A percentile compares a stretch with the other conserved stretches of the same genome.
phyloP scores from a whole-genome alignment of 192 early-diverging fungal species.

The Coemansia sp. region DNA sequence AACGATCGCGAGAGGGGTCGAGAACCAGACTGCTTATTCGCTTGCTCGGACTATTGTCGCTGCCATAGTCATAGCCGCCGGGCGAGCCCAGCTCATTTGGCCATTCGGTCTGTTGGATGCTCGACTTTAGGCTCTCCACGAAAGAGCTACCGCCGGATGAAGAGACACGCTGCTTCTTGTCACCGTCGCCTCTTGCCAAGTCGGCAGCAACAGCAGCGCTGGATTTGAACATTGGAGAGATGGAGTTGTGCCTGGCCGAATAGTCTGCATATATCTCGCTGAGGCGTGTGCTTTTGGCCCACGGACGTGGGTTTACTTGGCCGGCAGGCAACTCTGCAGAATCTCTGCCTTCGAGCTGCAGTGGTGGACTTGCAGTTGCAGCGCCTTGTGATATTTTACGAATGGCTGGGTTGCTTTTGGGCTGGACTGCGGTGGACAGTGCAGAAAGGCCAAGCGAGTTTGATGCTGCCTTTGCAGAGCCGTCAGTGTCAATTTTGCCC shows the following conservation, averaged over 20 bases:
- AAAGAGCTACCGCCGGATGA: slow-evolving; percentile 41
- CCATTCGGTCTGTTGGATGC: slow-evolving; percentile 33
- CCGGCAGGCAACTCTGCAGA: slow-evolving; percentile 1
- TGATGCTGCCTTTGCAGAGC: slow-evolving; percentile 7
- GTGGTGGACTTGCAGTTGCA: slow-evolving; percentile 7
- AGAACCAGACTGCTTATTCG: slow-evolving; percentile 29
- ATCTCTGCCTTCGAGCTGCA: slow-evolving; percentile 7
- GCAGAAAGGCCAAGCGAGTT: slow-evolving; percentile 45
- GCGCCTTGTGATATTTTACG: slow-evolving; percentile 37
- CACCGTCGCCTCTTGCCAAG: neutral
- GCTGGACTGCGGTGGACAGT: slow-evolving; percentile 17
- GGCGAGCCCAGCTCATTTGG: slow-evolving; percentile 19
- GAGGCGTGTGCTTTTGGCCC: slow-evolving; percentile 54
- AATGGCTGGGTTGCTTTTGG: slow-evolving; percentile 7
- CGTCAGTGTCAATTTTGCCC: neutral
- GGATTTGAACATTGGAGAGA: slow-evolving; percentile 41
- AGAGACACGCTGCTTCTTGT: slow-evolving; percentile 8
- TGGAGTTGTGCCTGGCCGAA: slow-evolving; percentile 52
- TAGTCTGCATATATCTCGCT: slow-evolving; percentile 58
- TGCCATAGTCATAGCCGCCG: slow-evolving; percentile 18
- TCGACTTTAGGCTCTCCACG: slow-evolving; percentile 46
- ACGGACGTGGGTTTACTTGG: slow-evolving; percentile 26
- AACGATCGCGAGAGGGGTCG: slow-evolving; percentile 37
- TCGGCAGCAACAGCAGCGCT: slow-evolving; percentile 4
- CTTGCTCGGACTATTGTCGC: slow-evolving; percentile 22